phyloP scores from a whole-genome alignment of 2,329 filamentous ascomycete species.

The Albophoma yamanashiensis region DNA sequence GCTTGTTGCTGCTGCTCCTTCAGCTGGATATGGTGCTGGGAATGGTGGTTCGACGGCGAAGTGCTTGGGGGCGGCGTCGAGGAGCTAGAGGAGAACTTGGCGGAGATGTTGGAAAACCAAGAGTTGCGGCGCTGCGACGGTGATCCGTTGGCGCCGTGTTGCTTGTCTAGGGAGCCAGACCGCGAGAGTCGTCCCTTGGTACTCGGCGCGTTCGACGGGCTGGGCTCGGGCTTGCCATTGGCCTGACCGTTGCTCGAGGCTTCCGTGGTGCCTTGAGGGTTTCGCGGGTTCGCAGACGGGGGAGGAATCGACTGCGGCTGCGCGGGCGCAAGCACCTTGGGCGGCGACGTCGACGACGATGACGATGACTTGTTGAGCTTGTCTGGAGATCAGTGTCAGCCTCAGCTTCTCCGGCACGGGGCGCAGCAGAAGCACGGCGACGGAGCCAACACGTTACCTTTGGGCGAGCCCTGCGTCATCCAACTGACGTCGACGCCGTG shows the following conservation, averaged over 20 bases:
- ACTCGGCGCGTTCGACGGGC: conserved; percentile 12
- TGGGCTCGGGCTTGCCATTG: conserved; percentile 10
- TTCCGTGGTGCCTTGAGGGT: conserved; percentile 14
- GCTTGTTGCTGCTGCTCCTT: conserved; percentile 7
- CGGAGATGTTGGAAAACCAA: conserved; percentile 90
- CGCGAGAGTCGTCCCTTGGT: conserved; percentile 16
- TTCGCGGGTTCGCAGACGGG: conserved; percentile 13
- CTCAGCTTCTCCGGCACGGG: not conserved
- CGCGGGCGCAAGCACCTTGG: conserved; percentile 13
- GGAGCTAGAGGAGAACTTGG: conserved; percentile 66
- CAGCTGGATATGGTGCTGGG: conserved; percentile 4
- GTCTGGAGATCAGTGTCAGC: conserved; percentile 10
- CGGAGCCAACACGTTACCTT: conserved; percentile 52
- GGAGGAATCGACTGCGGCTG: conserved; percentile 22
- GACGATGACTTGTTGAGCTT: conserved; percentile 19
- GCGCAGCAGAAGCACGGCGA: not conserved
- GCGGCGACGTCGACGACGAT: conserved; percentile 8
- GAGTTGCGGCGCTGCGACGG: conserved; percentile 54
- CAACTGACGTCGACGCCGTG: conserved; percentile 82
- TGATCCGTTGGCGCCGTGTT: conserved; percentile 14
- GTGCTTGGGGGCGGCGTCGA: conserved; percentile 24
- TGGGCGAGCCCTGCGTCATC: conserved; percentile 72
- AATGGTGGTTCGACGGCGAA: conserved; percentile 8
- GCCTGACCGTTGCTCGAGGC: conserved; percentile 9
- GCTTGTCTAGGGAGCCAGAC: conserved; percentile 25